Evolutionary conservation across 2,329 filamentous ascomycete genomes (phyloP).

Genomic region (Alternaria panax): DNA sequence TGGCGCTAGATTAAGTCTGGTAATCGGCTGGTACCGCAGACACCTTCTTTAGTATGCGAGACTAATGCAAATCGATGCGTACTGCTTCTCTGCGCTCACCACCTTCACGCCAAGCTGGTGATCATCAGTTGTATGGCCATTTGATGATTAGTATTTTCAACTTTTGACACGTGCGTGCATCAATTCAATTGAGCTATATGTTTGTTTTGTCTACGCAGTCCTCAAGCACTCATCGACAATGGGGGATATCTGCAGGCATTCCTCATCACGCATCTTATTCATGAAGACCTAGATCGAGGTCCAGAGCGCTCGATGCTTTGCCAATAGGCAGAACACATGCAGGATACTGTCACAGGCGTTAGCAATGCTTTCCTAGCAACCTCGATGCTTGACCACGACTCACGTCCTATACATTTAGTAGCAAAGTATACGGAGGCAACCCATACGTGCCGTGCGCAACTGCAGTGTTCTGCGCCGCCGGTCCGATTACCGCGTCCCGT

Average conservation of each 20-base stretch:
- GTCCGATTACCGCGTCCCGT: constrained; percentile 8
- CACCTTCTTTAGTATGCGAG: too few species aligned
- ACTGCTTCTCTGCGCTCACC: too few species aligned
- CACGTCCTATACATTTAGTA: constrained; percentile 12
- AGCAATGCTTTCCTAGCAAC: not conserved
- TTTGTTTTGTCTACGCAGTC: not conserved
- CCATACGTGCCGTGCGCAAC: constrained; percentile 12
- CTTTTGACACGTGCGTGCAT: too few species aligned
- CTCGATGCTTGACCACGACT: not conserved
- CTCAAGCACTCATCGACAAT: constrained; percentile 6
- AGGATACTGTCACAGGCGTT: constrained; percentile 6
- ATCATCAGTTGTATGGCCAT: too few species aligned
- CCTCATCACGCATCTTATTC: constrained; percentile 13
- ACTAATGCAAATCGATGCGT: too few species aligned
- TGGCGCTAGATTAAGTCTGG: too few species aligned
- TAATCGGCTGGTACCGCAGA: too few species aligned
- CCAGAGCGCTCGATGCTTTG: constrained; percentile 6
- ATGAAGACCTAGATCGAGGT: constrained; percentile 6
- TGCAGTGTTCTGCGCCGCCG: constrained; percentile 8
- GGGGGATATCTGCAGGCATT: constrained; percentile 4
- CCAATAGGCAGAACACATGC: constrained; percentile 9
- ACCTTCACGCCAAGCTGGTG: too few species aligned
- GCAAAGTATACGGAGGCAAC: constrained; percentile 11
- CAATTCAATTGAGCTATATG: too few species aligned
- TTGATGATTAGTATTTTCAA: too few species aligned